Percentiles rank a stretch among this genome's conserved stretches.
Evolutionary conservation across 2,329 filamentous ascomycete species (phyloP).

Genomic region (Scolecobasidium constrictum): DNA sequence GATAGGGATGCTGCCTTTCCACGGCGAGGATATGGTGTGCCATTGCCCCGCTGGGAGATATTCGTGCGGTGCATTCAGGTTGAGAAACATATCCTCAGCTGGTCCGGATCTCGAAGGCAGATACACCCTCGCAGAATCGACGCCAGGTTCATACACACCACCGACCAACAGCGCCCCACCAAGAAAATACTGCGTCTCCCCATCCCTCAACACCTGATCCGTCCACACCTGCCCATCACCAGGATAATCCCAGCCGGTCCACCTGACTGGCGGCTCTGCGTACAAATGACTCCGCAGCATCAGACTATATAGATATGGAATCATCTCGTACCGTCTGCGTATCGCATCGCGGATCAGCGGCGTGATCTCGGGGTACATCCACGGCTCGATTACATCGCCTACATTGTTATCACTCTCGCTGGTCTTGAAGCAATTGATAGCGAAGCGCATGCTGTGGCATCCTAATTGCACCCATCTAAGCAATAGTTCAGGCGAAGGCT

Average conservation of each 20-base stretch:
- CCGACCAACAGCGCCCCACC: constrained; percentile 55
- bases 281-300: constrained; percentile 50
- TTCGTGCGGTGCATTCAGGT: constrained; percentile 50
- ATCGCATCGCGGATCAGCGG: constrained; percentile 53
- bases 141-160: constrained; percentile 54
- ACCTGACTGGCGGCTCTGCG: constrained; percentile 55
- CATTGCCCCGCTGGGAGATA: constrained; percentile 45
- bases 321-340: constrained; percentile 58
- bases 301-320: constrained; percentile 61
- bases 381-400: constrained; percentile 66
- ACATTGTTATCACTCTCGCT: constrained; percentile 52
- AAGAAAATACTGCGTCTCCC: constrained; percentile 65
- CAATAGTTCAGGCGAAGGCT: constrained; percentile 59
- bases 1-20: constrained; percentile 44
- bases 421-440: constrained; percentile 73
- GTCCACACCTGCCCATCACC: constrained; percentile 54
- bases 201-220: constrained; percentile 44
- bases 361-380: constrained; percentile 63
- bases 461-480: constrained; percentile 65
- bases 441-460: constrained; percentile 58
- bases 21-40: constrained; percentile 39
- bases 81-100: constrained; percentile 47
- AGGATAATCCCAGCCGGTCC: constrained; percentile 66
- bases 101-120: constrained; percentile 35
- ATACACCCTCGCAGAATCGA: constrained; percentile 46